Evolutionary conservation across 305 asterid species (phyloP).

Genomic region (Petunia hybrid): DNA sequence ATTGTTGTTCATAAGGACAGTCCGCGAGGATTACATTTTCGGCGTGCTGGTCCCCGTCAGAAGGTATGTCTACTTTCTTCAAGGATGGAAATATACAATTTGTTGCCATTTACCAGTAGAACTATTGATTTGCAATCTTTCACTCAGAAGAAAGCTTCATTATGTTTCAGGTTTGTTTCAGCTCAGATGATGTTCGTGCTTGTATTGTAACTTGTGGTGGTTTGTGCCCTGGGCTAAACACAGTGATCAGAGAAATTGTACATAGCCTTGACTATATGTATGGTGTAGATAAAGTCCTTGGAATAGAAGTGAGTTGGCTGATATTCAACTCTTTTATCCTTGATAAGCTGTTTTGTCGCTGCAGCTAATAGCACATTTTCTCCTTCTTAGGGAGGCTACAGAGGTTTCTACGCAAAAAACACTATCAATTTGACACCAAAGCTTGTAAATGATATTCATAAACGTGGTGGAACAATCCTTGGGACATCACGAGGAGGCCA

Average conservation of each 20-base stretch:
- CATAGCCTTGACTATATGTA: constrained; percentile 90
- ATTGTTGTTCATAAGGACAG: constrained; percentile 90
- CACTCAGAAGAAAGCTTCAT: constrained; percentile 26
- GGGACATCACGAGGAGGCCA: constrained; percentile 99
- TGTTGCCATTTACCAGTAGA: background rate
- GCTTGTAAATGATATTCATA: constrained; percentile 84
- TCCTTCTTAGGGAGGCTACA: constrained; percentile 59
- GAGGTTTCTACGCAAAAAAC: constrained; percentile 91
- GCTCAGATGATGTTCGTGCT: constrained; percentile 86
- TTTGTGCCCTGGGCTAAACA: constrained; percentile 96
- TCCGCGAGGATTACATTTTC: constrained; percentile 95
- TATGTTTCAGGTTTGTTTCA: constrained; percentile 74
- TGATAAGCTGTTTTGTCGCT: constrained; percentile 6
- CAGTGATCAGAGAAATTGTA: constrained; percentile 95
- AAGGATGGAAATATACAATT: background rate
- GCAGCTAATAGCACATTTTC: constrained; percentile 19
- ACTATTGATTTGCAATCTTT: background rate
- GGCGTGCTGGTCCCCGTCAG: constrained; percentile 99
- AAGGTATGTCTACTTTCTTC: constrained; percentile 55
- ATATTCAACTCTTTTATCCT: constrained; percentile 21
- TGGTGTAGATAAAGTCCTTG: constrained; percentile 82
- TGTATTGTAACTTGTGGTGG: constrained; percentile 99
- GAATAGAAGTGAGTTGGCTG: constrained; percentile 75
- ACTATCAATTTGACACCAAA: constrained; percentile 78
- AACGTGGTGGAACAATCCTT: constrained; percentile 96